phyloP scores from a whole-genome alignment of 495 filamentous ascomycete genomes.

The Tuber indicum region DNA sequence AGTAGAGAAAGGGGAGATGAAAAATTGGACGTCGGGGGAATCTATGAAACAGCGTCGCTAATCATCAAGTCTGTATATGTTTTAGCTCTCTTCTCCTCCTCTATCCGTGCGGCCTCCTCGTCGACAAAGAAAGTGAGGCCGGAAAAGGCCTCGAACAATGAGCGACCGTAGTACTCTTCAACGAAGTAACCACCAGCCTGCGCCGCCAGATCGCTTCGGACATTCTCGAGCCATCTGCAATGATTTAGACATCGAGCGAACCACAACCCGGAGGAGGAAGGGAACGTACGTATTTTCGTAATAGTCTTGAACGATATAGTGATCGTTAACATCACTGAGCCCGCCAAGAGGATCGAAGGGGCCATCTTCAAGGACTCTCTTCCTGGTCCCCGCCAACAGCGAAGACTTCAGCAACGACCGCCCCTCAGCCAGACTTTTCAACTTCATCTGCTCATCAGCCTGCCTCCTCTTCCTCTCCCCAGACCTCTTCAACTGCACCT shows the following conservation, averaged over 20 bases:
- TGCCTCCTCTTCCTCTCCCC: constrained; percentile 56
- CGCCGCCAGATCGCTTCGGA: constrained; percentile 54
- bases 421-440: constrained; percentile 50
- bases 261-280: background rate
- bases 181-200: constrained; percentile 79
- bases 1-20: background rate
- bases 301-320: constrained; percentile 59
- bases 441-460: constrained; percentile 49
- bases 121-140: constrained; percentile 77
- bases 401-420: constrained; percentile 47
- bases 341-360: constrained; percentile 88
- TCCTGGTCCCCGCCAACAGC: constrained; percentile 49
- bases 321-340: constrained; percentile 57
- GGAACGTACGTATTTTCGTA: constrained; percentile 49
- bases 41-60: constrained; percentile 27
- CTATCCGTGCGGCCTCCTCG: constrained; percentile 53
- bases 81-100: constrained; percentile 19
- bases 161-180: constrained; percentile 68
- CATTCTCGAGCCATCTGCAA: constrained; percentile 55
- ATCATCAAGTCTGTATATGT: constrained; percentile 35
- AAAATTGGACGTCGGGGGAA: background rate
- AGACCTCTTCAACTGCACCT: constrained; percentile 56
- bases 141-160: constrained; percentile 81
- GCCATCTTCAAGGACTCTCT: constrained; percentile 56
- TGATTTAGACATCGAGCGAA: constrained; percentile 21